phyloP scores from a whole-genome alignment of 129 eudicot species.

The Flaveria linearis region DNA sequence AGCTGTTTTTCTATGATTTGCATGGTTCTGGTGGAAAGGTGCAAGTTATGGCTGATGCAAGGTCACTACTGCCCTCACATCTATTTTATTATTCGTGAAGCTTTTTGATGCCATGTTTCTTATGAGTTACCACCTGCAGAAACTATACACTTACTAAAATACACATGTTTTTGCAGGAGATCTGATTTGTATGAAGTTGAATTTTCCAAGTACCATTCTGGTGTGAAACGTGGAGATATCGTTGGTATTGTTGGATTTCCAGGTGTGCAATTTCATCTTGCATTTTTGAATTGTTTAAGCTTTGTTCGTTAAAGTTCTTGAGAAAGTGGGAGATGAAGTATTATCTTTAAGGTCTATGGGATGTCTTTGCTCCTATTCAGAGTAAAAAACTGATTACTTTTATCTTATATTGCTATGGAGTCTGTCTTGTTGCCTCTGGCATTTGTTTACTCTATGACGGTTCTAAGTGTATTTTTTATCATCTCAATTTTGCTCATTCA shows the following conservation, averaged over 20 bases:
- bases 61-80: slow-evolving; percentile 38
- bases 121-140: slow-evolving; percentile 19
- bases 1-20: slow-evolving; percentile 84
- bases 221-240: slow-evolving; percentile 95
- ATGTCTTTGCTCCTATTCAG: neutral
- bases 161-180: slow-evolving; percentile 41
- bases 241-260: slow-evolving; percentile 86
- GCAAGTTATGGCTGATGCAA: slow-evolving; percentile 96
- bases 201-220: slow-evolving; percentile 62
- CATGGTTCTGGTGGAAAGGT: slow-evolving; percentile 87
- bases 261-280: slow-evolving; percentile 48
- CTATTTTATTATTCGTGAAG: neutral
- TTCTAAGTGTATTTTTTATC: neutral
- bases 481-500: neutral
- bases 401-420: neutral
- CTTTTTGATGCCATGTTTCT: neutral
- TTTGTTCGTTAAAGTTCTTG: neutral
- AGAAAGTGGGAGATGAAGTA: neutral
- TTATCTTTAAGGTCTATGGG: neutral
- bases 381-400: neutral
- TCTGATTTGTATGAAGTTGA: slow-evolving; percentile 81
- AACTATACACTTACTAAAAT: slow-evolving; percentile 1
- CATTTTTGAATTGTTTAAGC: neutral
- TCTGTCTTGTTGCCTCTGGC: neutral
- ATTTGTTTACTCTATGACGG: neutral